Evolutionary conservation across 371 early-diverging fungal genomes (phyloP), one percentile per base, ranked within the genome.

Genomic region (Blyttiomyces sp.): DNA sequence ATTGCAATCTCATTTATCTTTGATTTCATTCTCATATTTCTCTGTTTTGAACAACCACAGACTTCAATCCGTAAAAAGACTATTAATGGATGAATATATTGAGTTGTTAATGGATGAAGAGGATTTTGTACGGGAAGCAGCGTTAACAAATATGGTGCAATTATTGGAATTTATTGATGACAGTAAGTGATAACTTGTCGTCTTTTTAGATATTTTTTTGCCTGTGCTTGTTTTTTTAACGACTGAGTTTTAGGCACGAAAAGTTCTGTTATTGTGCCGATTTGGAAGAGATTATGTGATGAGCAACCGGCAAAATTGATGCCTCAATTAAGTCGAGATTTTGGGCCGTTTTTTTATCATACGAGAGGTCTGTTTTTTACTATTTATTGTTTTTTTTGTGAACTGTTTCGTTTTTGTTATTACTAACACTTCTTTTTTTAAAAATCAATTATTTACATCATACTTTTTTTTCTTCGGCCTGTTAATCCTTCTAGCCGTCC

Each of bases 31-130:
- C 0, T 24, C 36, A 33, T 33, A 3, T n/a, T 16, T 52, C 32
- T 17, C n/a, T n/a, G n/a, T n/a, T n/a, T n/a, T n/a, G n/a, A n/a
- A n/a, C n/a, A n/a, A 9, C 6, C 21, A 17, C 39, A 72, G 73
- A 28, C 57, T 59, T 9, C 59, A 61, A 17, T 46, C 64, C 4
- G 59, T 63, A 19, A 60, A 60, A 6, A 35, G 50, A 28, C 68
- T 64, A 26, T 49, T 77, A 16, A 31, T 77, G 11, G 65, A 64
- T 5, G 77, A 77, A 57, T 77, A 68, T 31, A 24, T 63, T 23
- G 77, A 77, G 48, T 64, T 77, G 31, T 28, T 77, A 4, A 64
- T 70, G 64, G 77, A 77, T 43, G 77, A 77, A 45, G 77, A 77
- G 50, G 39, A 45, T 28, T 61, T 52, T 4, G 77, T 77, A 17